Evolutionary conservation across 495 filamentous ascomycete genomes (phyloP).

Genomic region (Collariella sp.): DNA sequence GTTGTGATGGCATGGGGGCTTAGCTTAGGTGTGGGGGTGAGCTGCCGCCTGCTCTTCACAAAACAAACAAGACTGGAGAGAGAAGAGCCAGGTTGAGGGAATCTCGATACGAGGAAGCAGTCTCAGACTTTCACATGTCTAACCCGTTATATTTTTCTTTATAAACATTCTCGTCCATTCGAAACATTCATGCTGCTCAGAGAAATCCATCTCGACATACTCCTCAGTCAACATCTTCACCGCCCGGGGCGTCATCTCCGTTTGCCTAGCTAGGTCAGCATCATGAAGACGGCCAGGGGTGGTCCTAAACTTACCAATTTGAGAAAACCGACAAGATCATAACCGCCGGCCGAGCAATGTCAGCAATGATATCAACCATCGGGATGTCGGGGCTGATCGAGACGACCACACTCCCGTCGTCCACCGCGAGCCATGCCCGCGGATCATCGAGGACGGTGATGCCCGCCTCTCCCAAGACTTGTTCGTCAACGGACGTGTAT

Average conservation of each 20-base stretch:
- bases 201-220: not conserved
- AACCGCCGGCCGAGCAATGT: conserved; percentile 23
- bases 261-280: not conserved
- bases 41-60: no score
- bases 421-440: conserved; percentile 20
- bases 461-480: not conserved
- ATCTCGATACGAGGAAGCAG: no score
- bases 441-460: conserved; percentile 25
- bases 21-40: no score
- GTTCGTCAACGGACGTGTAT: not conserved
- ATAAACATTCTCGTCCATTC: not conserved
- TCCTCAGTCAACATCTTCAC: not conserved
- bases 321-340: conserved; percentile 13
- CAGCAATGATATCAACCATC: conserved; percentile 23
- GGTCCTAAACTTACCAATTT: no score
- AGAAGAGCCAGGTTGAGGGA: no score
- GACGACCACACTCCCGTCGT: conserved; percentile 21
- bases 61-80: no score
- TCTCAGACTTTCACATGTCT: no score
- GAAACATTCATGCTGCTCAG: not conserved
- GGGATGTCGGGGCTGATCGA: conserved; percentile 19
- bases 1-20: no score
- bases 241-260: not conserved
- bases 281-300: no score
- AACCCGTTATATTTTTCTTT: no score